phyloP scores from a whole-genome alignment of 1,284 basidiomycete species.

The Singerocomus inundabilis region DNA sequence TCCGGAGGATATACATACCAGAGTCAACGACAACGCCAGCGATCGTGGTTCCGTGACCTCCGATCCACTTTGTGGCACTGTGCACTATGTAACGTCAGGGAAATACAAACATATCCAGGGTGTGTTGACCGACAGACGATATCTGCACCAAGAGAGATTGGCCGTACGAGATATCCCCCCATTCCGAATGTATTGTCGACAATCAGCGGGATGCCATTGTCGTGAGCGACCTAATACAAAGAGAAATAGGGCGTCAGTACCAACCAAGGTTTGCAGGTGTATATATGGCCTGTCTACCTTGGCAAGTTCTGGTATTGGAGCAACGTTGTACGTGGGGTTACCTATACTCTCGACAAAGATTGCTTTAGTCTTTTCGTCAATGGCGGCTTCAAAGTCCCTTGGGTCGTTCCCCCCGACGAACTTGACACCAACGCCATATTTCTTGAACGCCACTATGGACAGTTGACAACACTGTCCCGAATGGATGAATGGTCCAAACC shows the following conservation, averaged over 20 bases:
- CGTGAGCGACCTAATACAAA: constrained; percentile 59
- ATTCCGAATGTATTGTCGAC: constrained; percentile 93
- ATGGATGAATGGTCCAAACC: constrained; percentile 42
- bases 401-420: constrained; percentile 68
- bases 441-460: constrained; percentile 66
- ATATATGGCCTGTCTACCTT: constrained; percentile 47
- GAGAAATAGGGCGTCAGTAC: background rate
- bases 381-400: constrained; percentile 67
- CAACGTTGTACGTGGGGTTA: constrained; percentile 81
- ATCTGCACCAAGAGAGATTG: constrained; percentile 80
- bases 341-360: constrained; percentile 84
- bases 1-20: too few species aligned
- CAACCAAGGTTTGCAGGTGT: background rate
- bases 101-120: background rate
- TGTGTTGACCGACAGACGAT: constrained; percentile 56
- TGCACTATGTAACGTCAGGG: too few species aligned
- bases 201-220: constrained; percentile 72
- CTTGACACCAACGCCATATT: constrained; percentile 76
- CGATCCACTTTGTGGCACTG: too few species aligned
- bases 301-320: constrained; percentile 70
- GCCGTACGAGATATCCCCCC: constrained; percentile 59
- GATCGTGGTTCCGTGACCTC: constrained; percentile 86
- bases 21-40: constrained; percentile 81
- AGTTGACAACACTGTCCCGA: background rate
- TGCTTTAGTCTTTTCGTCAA: constrained; percentile 76